Percentiles rank a stretch among this genome's conserved stretches.
These are phyloP conservation scores for Cercophora scortea DNA, from an alignment of 495 filamentous ascomycete genomes.

Conservation along the genomic window DNA sequence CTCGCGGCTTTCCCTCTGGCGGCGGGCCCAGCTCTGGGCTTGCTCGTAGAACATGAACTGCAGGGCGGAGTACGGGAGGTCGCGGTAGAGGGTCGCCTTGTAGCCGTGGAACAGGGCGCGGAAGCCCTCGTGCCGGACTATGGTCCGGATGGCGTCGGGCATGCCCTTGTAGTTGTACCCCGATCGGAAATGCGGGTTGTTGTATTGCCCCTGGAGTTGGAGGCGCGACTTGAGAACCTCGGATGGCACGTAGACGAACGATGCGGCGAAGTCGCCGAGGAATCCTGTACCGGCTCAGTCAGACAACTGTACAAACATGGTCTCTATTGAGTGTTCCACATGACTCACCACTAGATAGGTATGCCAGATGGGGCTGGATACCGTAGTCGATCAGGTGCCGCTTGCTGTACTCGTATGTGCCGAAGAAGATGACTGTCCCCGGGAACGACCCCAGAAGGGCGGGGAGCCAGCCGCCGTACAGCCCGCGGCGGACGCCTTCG, in stretches of 20 bases:
- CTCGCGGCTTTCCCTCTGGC: conserved; percentile 59
- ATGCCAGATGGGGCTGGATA: conserved; percentile 69
- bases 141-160: conserved; percentile 71
- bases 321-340: neutral
- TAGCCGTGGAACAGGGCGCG: conserved; percentile 88
- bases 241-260: conserved; percentile 87
- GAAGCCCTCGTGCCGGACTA: conserved; percentile 72
- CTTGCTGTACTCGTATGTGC: conserved; percentile 93
- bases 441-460: conserved; percentile 89
- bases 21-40: conserved; percentile 70
- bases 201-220: conserved; percentile 88
- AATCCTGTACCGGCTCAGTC: conserved; percentile 52
- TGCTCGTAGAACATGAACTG: conserved; percentile 99
- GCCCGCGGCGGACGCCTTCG: conserved; percentile 76
- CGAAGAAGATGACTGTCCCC: conserved; percentile 92
- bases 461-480: conserved; percentile 89
- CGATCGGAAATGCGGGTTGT: conserved; percentile 86
- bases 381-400: conserved; percentile 76
- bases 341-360: conserved; percentile 67
- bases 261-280: conserved; percentile 84
- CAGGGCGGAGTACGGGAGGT: conserved; percentile 89
- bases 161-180: conserved; percentile 91
- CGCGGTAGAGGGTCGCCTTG: conserved; percentile 87
- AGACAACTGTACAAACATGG: neutral
- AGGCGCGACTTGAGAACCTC: conserved; percentile 94